Evolutionary conservation across 768 basidiomycete genomes (phyloP).

Genomic region (Trametes cingulata): DNA sequence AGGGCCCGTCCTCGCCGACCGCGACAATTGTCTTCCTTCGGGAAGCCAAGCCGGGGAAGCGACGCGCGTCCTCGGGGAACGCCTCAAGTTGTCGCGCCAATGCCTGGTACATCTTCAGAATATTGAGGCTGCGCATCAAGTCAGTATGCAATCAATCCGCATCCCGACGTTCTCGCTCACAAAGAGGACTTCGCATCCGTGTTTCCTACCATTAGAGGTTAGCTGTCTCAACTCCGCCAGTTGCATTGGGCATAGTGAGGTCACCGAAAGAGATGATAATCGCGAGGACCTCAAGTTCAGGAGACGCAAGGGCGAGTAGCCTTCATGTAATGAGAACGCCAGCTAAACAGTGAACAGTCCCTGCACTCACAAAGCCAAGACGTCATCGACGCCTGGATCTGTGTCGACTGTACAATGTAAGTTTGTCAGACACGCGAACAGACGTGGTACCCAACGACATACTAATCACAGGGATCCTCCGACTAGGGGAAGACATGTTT

Average conservation of each 20-base stretch:
- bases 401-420: conserved; percentile 64
- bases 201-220: conserved; percentile 52
- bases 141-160: background rate
- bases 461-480: conserved; percentile 65
- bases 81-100: conserved; percentile 58
- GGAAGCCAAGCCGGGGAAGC: conserved; percentile 65
- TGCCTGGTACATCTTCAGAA: conserved; percentile 74
- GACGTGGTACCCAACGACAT: conserved; percentile 27
- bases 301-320: conserved; percentile 76
- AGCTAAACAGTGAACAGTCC: background rate
- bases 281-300: conserved; percentile 79
- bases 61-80: conserved; percentile 50
- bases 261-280: conserved; percentile 76
- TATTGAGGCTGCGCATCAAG: conserved; percentile 52
- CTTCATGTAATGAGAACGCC: conserved; percentile 35
- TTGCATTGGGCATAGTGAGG: background rate
- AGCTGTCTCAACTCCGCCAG: background rate
- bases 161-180: conserved; percentile 42
- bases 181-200: conserved; percentile 62
- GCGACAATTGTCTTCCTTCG: conserved; percentile 60
- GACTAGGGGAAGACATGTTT: conserved; percentile 15
- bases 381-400: conserved; percentile 86
- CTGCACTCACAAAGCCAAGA: conserved; percentile 64
- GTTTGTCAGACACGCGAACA: background rate
- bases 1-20: conserved; percentile 62